Conservation (phyloP, 129 eudicot genomes). For the Gnaphalium uliginosum region DNA sequence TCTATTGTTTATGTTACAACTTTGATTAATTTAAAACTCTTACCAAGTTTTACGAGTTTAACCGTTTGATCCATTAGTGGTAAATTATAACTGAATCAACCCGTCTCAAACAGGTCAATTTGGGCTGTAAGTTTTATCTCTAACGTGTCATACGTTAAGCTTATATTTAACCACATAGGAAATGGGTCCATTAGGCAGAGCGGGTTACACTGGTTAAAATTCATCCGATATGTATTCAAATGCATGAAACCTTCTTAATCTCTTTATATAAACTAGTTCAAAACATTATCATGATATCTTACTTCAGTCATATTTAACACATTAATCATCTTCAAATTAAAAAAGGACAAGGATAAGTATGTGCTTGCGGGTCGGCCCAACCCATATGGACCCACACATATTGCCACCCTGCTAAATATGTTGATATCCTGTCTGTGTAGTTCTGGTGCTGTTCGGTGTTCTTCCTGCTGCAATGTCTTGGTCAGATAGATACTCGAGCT, state of each 20-base stretch:
- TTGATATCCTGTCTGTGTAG: conserved; percentile 34
- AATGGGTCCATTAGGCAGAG: not conserved
- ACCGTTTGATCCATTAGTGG: not conserved
- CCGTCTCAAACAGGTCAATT: not conserved
- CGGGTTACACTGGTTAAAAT: not conserved
- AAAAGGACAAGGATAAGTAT: not conserved
- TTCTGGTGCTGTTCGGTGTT: conserved; percentile 89
- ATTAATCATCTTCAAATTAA: not conserved
- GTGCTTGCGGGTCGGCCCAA: not conserved
- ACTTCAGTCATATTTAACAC: not conserved
- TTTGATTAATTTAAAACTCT: not conserved
- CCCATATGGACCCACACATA: not conserved
- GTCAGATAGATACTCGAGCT: conserved; percentile 74
- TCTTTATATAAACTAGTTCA: not conserved
- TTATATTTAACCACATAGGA: not conserved
- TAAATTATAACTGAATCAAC: not conserved
- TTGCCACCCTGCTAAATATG: not conserved
- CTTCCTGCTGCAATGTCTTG: conserved; percentile 97
- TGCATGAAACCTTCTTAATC: not conserved
- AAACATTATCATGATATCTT: not conserved
- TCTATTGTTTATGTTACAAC: not conserved
- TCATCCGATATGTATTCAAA: not conserved
- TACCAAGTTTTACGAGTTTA: not conserved
- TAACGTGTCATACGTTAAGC: not conserved
- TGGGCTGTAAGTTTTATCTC: not conserved